A percentile compares a stretch with the other conserved stretches of the same genome.
phyloP scores from a whole-genome alignment of 495 filamentous ascomycete genomes.

The Penicillium antarcticum region DNA sequence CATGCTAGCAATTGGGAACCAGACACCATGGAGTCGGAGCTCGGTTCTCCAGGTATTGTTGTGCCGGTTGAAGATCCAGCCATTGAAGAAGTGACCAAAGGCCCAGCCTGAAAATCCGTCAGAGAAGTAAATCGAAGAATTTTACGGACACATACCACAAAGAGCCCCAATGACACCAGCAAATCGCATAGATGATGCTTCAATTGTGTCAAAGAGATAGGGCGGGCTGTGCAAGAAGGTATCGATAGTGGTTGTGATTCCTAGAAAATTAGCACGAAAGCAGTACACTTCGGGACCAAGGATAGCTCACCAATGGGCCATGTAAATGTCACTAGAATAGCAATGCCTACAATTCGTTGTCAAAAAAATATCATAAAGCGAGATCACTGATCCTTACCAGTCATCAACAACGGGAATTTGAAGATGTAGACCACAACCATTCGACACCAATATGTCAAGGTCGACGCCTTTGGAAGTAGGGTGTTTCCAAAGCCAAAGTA shows the following conservation, averaged over 20 bases:
- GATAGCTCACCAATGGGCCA: constrained; percentile 36
- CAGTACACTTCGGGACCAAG: neutral
- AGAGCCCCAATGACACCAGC: constrained; percentile 34
- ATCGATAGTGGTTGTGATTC: constrained; percentile 38
- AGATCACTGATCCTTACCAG: constrained; percentile 8
- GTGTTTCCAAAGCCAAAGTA: constrained; percentile 52
- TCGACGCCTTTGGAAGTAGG: constrained; percentile 21
- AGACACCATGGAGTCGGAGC: constrained; percentile 37
- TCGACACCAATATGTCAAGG: constrained; percentile 19
- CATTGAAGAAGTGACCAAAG: constrained; percentile 35
- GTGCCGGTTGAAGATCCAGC: constrained; percentile 32
- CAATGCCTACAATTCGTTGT: constrained; percentile 10
- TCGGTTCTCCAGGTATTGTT: constrained; percentile 27
- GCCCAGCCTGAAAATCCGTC: constrained; percentile 20
- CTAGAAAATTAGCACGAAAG: constrained; percentile 4
- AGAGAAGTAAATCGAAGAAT: neutral
- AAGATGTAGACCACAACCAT: constrained; percentile 31
- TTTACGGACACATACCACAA: constrained; percentile 19
- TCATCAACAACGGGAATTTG: constrained; percentile 31
- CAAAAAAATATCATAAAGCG: neutral
- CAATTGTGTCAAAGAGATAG: constrained; percentile 34
- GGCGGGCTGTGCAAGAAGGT: constrained; percentile 35
- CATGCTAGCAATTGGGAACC: constrained; percentile 31
- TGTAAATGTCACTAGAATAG: constrained; percentile 34
- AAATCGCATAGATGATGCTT: constrained; percentile 38